Conservation (phyloP, 805 yeast genomes). For the Lachancea fermentati region DNA sequence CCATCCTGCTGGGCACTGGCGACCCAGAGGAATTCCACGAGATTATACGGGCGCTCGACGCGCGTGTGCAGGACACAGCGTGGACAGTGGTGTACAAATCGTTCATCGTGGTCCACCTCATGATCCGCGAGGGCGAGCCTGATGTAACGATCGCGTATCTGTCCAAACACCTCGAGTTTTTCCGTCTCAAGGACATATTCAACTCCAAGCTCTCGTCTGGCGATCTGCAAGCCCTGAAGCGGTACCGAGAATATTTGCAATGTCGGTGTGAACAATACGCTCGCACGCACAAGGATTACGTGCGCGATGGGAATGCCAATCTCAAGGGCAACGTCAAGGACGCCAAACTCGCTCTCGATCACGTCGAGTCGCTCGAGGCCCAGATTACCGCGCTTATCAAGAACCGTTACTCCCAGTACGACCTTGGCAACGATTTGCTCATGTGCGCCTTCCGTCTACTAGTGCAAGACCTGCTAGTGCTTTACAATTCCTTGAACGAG, state of each 20-base stretch:
- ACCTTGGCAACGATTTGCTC: constrained; percentile 77
- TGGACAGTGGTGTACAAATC: constrained; percentile 92
- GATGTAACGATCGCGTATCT: constrained; percentile 65
- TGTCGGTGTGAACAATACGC: constrained; percentile 65
- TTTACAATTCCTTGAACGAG: constrained; percentile 88
- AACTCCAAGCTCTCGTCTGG: constrained; percentile 32
- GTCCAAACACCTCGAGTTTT: constrained; percentile 44
- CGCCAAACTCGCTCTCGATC: constrained; percentile 69
- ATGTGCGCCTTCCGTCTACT: constrained; percentile 80
- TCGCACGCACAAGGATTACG: constrained; percentile 65
- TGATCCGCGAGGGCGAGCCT: constrained; percentile 87
- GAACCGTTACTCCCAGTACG: constrained; percentile 72
- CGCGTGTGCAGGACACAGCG: constrained; percentile 67
- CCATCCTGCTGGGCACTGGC: constrained; percentile 56
- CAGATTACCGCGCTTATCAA: constrained; percentile 72
- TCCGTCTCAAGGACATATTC: constrained; percentile 38
- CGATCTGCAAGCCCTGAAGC: constrained; percentile 52
- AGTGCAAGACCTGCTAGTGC: constrained; percentile 80
- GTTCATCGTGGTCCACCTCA: constrained; percentile 75
- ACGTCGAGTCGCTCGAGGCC: constrained; percentile 76
- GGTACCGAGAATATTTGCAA: constrained; percentile 67
- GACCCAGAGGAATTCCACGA: constrained; percentile 47
- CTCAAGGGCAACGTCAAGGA: constrained; percentile 57
- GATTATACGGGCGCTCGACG: constrained; percentile 59
- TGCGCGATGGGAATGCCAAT: constrained; percentile 56